phyloP scores from a whole-genome alignment of 2,329 filamentous ascomycete genomes.

The Calonectria ilicicola region DNA sequence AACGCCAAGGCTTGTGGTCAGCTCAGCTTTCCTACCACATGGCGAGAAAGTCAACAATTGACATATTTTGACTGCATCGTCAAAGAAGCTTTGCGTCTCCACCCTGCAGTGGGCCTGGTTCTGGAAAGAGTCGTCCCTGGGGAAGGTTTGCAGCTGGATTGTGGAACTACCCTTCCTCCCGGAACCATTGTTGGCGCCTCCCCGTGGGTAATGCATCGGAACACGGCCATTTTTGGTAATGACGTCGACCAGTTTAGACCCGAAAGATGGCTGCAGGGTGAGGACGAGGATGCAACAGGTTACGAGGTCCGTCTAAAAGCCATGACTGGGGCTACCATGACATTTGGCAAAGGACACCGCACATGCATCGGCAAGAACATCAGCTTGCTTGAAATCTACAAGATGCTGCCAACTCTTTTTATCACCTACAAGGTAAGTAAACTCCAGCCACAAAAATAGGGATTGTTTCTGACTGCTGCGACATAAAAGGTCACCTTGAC shows the following conservation, averaged over 20 bases:
- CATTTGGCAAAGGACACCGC: conserved; percentile 7
- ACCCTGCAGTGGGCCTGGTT: conserved; percentile 16
- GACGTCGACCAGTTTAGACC: conserved; percentile 1
- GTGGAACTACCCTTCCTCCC: not conserved
- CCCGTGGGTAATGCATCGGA: conserved; percentile 8
- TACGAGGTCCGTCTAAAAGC: not conserved
- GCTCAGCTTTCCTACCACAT: not conserved
- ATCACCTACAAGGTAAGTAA: not conserved
- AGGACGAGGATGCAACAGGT: not conserved
- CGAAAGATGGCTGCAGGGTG: not conserved
- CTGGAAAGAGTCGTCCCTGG: conserved; percentile 14
- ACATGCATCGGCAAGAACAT: conserved; percentile 13
- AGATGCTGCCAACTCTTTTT: conserved; percentile 15
- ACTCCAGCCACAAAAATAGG: not conserved
- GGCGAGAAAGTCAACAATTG: not conserved
- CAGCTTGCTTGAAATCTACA: conserved; percentile 16
- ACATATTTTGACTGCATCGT: conserved; percentile 19
- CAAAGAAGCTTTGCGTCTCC: conserved; percentile 19
- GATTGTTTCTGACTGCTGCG: not conserved
- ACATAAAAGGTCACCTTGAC: not conserved
- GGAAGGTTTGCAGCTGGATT: not conserved
- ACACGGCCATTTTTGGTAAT: not conserved
- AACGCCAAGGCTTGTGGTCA: not conserved
- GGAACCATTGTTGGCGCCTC: conserved; percentile 14
- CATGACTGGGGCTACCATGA: conserved; percentile 4